phyloP scores from a whole-genome alignment of 176 grass and related monocot genomes.

The Bromus sterilis region DNA sequence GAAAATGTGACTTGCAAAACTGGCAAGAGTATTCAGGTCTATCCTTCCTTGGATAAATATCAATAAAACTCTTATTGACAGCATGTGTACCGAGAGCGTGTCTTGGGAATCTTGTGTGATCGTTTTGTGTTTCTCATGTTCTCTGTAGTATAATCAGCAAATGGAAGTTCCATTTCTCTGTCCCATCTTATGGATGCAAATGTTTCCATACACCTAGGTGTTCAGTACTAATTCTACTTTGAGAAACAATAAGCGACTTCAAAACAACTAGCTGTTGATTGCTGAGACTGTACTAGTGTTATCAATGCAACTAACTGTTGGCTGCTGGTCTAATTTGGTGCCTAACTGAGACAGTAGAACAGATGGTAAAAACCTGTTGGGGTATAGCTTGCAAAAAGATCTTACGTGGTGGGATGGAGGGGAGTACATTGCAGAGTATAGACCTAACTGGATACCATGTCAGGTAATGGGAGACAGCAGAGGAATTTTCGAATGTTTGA shows the following conservation, averaged over 20 bases:
- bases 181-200: background rate
- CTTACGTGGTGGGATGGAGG: no score
- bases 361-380: background rate
- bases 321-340: background rate
- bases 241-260: background rate
- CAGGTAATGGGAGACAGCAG: background rate
- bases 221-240: background rate
- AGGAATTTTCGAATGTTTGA: background rate
- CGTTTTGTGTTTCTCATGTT: background rate
- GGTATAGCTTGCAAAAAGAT: background rate
- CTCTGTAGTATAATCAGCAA: background rate
- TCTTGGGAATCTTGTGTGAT: background rate
- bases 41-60: slow-evolving; percentile 25
- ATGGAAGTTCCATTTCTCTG: background rate
- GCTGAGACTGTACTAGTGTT: background rate
- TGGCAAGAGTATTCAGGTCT: background rate
- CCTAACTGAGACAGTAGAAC: background rate
- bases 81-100: background rate
- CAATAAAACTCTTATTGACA: slow-evolving; percentile 28
- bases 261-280: background rate
- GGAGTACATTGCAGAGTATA: background rate
- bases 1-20: background rate
- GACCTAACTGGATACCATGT: background rate
- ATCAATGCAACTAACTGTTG: background rate
- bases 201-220: background rate